Conservation (phyloP, 441 rosid genomes). For the Rhodomyrtus psidioides region DNA sequence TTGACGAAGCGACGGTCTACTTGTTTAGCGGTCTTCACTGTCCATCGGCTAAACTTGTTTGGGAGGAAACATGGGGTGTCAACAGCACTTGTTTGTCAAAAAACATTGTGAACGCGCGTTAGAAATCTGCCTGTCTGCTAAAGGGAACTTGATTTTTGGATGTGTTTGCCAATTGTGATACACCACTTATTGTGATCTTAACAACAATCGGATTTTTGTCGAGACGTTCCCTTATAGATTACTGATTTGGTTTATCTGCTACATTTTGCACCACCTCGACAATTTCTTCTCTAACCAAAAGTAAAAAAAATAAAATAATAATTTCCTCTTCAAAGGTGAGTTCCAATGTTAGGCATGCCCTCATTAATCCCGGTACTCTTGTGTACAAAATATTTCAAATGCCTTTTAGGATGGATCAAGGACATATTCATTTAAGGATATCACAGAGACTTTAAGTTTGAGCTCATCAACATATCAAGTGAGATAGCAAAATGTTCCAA, state of each 20-base stretch:
- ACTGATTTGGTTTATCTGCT: neutral
- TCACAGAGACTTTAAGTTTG: neutral
- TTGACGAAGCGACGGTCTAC: too few relatives aligned
- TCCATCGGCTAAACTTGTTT: too few relatives aligned
- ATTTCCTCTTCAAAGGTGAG: neutral
- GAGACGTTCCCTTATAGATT: too few relatives aligned
- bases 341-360: neutral
- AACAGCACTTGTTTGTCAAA: too few relatives aligned
- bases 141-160: too few relatives aligned
- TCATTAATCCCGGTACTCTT: neutral
- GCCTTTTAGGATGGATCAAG: neutral
- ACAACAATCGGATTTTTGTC: too few relatives aligned
- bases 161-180: neutral
- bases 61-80: too few relatives aligned
- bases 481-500: too few relatives aligned
- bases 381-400: neutral
- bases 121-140: too few relatives aligned
- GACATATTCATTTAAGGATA: neutral
- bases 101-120: too few relatives aligned
- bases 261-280: neutral
- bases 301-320: too few relatives aligned
- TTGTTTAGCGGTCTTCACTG: too few relatives aligned
- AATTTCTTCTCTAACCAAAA: neutral
- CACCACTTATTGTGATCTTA: neutral
- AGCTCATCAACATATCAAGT: neutral